phyloP scores from a whole-genome alignment of 257 asterid species.

The Thymus quinquecostatus region DNA sequence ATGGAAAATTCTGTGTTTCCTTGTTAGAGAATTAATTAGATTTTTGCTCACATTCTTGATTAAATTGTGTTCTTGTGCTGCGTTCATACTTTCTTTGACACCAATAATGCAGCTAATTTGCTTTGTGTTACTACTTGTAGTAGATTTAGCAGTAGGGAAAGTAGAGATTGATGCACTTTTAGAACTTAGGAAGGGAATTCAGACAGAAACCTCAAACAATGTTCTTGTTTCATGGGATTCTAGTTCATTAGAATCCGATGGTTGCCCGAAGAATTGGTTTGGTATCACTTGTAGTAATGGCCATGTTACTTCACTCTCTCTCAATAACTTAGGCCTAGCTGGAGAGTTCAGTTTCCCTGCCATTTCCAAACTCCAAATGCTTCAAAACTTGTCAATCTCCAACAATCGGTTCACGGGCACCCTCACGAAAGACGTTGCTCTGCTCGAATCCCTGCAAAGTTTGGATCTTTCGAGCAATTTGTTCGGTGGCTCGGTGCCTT shows the following conservation, averaged over 20 bases:
- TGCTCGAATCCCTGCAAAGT: conserved; percentile 43
- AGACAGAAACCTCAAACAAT: conserved; percentile 51
- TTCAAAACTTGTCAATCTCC: conserved; percentile 62
- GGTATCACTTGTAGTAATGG: conserved; percentile 67
- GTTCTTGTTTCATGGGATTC: conserved; percentile 84
- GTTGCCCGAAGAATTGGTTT: conserved; percentile 74
- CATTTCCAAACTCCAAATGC: conserved; percentile 58
- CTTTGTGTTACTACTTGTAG: conserved; percentile 47
- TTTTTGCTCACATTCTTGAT: conserved; percentile 16
- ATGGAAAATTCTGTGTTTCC: background rate
- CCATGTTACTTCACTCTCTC: conserved; percentile 61
- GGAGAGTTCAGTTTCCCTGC: conserved; percentile 64
- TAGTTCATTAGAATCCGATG: conserved; percentile 62
- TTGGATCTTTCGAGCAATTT: conserved; percentile 67
- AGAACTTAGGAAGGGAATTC: conserved; percentile 68
- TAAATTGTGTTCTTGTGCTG: conserved; percentile 7
- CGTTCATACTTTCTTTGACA: background rate
- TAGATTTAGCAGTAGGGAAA: conserved; percentile 48
- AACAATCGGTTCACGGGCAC: conserved; percentile 64
- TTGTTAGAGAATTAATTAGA: background rate
- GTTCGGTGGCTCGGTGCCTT: conserved; percentile 61
- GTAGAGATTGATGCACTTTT: conserved; percentile 62
- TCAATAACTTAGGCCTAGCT: conserved; percentile 54
- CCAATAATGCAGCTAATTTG: conserved; percentile 54
- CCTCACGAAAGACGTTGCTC: conserved; percentile 53